phyloP scores from a whole-genome alignment of 2,329 filamentous ascomycete genomes.

The Trichoderma sp. region DNA sequence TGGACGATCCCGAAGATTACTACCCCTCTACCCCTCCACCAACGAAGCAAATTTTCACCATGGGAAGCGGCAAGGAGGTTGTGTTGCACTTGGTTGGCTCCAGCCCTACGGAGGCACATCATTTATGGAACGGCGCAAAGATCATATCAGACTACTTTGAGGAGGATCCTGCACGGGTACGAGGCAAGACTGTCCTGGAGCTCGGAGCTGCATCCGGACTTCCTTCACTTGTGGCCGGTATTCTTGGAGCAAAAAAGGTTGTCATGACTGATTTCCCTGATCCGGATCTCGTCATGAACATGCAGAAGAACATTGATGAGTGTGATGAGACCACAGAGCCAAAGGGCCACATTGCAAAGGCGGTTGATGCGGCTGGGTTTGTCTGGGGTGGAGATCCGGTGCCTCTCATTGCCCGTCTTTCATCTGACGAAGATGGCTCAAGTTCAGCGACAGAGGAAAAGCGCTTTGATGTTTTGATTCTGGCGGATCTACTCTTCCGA shows the following conservation, averaged over 20 bases:
- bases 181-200: constrained; percentile 73
- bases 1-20: constrained; percentile 79
- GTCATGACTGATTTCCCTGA: constrained; percentile 92
- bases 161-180: constrained; percentile 63
- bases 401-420: constrained; percentile 60
- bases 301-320: constrained; percentile 72
- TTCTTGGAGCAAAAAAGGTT: constrained; percentile 68
- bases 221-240: constrained; percentile 74
- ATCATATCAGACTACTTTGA: constrained; percentile 79
- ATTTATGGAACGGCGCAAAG: constrained; percentile 87
- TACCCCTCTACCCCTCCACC: constrained; percentile 76
- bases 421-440: constrained; percentile 26
- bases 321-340: constrained; percentile 44
- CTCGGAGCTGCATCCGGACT: constrained; percentile 87
- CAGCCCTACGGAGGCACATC: constrained; percentile 86
- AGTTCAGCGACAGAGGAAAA: constrained; percentile 15
- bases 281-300: constrained; percentile 75
- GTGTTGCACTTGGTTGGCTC: constrained; percentile 80
- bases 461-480: constrained; percentile 77
- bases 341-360: constrained; percentile 33
- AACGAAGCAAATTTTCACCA: constrained; percentile 70
- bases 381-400: constrained; percentile 75
- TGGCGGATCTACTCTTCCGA: constrained; percentile 89
- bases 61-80: constrained; percentile 65
- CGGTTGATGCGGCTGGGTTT: constrained; percentile 67